Evolutionary conservation across 2,329 filamentous ascomycete species (phyloP).

Genomic region (Fusarium sp.): DNA sequence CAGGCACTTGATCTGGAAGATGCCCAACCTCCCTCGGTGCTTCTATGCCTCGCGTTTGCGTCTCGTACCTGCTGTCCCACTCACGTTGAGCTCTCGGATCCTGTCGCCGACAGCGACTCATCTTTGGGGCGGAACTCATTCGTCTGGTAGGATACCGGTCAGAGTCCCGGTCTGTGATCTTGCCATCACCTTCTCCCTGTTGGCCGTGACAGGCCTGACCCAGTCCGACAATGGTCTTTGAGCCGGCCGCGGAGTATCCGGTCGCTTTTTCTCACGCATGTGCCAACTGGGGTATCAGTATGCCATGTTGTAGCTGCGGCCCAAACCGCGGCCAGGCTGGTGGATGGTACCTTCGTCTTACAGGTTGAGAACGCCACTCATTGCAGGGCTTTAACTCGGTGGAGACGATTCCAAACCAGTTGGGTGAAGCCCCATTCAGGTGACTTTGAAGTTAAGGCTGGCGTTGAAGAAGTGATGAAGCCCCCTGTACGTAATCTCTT

Average conservation of each 20-base stretch:
- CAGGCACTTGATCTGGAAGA: slow-evolving; percentile 36
- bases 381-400: slow-evolving; percentile 26
- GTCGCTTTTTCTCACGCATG: slow-evolving; percentile 33
- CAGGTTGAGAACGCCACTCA: slow-evolving; percentile 41
- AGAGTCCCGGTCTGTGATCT: slow-evolving; percentile 22
- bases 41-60: slow-evolving; percentile 32
- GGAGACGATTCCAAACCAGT: slow-evolving; percentile 4
- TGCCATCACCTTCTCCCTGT: slow-evolving; percentile 31
- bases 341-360: slow-evolving; percentile 36
- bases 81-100: slow-evolving; percentile 12
- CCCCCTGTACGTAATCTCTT: slow-evolving; percentile 10
- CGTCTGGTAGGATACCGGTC: slow-evolving; percentile 17
- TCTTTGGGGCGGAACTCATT: slow-evolving; percentile 12
- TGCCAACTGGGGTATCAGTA: slow-evolving; percentile 25
- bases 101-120: slow-evolving; percentile 24
- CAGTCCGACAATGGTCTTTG: slow-evolving; percentile 27
- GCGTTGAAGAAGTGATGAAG: slow-evolving; percentile 7
- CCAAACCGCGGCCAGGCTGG: slow-evolving; percentile 45
- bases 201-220: slow-evolving; percentile 30
- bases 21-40: slow-evolving; percentile 27
- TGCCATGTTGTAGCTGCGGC: slow-evolving; percentile 42
- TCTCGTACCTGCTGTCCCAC: slow-evolving; percentile 47
- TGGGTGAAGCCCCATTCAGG: slow-evolving; percentile 7
- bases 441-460: slow-evolving; percentile 6
- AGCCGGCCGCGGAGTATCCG: slow-evolving; percentile 37